These are phyloP conservation scores for Kalaharituber pfeilii DNA, from an alignment of 2,329 filamentous ascomycete genomes.

Conservation along the genomic window DNA sequence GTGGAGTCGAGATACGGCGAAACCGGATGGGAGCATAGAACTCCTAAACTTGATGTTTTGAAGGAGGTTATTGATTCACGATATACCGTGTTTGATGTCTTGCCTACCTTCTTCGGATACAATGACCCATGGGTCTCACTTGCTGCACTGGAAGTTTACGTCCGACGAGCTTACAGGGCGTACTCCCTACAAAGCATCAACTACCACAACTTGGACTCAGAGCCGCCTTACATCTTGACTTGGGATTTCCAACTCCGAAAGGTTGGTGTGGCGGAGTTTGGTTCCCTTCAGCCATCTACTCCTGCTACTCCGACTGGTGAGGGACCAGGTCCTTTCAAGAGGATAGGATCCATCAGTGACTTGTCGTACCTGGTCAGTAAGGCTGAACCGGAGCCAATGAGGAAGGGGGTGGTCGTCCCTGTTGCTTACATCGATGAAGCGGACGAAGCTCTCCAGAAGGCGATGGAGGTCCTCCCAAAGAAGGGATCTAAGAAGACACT, in stretches of 20 bases:
- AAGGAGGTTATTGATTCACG: slow-evolving; percentile 98
- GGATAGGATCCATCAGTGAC: slow-evolving; percentile 88
- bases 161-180: slow-evolving; percentile 89
- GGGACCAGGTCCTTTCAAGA: slow-evolving; percentile 51
- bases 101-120: slow-evolving; percentile 89
- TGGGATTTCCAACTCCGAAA: slow-evolving; percentile 96
- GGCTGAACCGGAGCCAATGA: slow-evolving; percentile 55
- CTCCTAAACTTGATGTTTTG: slow-evolving; percentile 75
- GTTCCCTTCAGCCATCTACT: slow-evolving; percentile 66
- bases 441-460: slow-evolving; percentile 69
- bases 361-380: slow-evolving; percentile 73
- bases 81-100: slow-evolving; percentile 93
- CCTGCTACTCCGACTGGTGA: slow-evolving; percentile 54
- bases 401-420: slow-evolving; percentile 88
- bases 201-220: slow-evolving; percentile 56
- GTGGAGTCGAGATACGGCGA: slow-evolving; percentile 95
- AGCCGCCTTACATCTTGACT: slow-evolving; percentile 62
- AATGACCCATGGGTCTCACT: slow-evolving; percentile 86
- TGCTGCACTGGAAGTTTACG: slow-evolving; percentile 87
- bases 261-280: slow-evolving; percentile 80
- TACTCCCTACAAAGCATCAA: slow-evolving; percentile 80
- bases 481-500: slow-evolving; percentile 34
- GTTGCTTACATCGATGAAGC: slow-evolving; percentile 87
- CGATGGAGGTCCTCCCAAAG: slow-evolving; percentile 60
- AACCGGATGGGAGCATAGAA: slow-evolving; percentile 87